Evolutionary conservation across 73 alveolate genomes (phyloP).

Genomic region (Paramecium sonneborni): DNA sequence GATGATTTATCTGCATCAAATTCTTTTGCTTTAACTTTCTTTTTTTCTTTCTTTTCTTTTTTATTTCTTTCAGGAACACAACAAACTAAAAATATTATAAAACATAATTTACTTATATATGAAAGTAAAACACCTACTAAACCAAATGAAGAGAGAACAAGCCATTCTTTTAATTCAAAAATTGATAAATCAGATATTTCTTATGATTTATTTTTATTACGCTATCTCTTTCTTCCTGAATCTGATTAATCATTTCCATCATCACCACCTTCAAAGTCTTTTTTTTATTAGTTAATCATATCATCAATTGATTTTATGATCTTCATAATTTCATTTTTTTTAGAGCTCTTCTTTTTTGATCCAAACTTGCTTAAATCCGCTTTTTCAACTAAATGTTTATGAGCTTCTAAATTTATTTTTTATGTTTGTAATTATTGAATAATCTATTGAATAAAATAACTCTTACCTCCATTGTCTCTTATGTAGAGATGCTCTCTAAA

Average conservation of each 20-base stretch:
- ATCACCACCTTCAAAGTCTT: background rate
- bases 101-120: background rate
- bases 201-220: background rate
- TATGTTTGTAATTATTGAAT: background rate
- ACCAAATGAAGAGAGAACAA: background rate
- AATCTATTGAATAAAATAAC: background rate
- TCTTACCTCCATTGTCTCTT: slow-evolving; percentile 25
- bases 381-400: background rate
- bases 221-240: background rate
- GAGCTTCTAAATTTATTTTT: background rate
- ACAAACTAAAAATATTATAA: background rate
- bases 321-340: slow-evolving; percentile 8
- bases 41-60: background rate
- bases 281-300: background rate
- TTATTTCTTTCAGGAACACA: slow-evolving; percentile 3
- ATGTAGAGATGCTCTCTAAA: background rate
- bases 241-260: slow-evolving; percentile 15
- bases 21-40: background rate
- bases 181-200: background rate
- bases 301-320: slow-evolving; percentile 23
- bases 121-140: slow-evolving; percentile 15
- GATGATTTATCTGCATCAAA: background rate
- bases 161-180: background rate
- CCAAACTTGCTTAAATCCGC: slow-evolving; percentile 20
- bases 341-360: background rate